phyloP scores from a whole-genome alignment of 257 asterid species.

The Ilex asprella region DNA sequence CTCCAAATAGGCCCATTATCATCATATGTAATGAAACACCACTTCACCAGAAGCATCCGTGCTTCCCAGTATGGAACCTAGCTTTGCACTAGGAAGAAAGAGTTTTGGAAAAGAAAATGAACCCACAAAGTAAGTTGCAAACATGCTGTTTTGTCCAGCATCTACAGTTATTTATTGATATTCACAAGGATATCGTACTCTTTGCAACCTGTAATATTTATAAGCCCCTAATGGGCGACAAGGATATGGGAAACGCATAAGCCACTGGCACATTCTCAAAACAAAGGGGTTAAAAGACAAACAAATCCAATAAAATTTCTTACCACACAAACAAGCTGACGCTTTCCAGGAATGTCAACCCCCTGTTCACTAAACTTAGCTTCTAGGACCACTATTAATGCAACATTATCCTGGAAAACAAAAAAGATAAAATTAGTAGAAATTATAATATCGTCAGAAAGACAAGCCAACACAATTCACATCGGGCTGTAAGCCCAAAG shows the following conservation, averaged over 20 bases:
- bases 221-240: no score
- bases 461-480: background rate
- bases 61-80: no score
- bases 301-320: slow-evolving; percentile 17
- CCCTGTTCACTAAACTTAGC: slow-evolving; percentile 84
- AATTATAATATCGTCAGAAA: background rate
- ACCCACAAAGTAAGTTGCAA: no score
- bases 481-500: background rate
- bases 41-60: no score
- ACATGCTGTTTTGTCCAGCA: no score
- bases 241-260: background rate
- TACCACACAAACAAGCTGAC: slow-evolving; percentile 98
- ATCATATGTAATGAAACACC: no score
- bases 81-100: no score
- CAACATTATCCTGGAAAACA: slow-evolving; percentile 69
- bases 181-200: no score
- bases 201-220: no score
- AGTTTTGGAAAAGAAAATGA: no score
- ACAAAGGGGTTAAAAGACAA: background rate
- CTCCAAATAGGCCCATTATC: no score
- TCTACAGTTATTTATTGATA: no score
- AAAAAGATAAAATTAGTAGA: slow-evolving; percentile 8
- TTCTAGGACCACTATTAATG: slow-evolving; percentile 84
- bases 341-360: slow-evolving; percentile 73
- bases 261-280: background rate